Percentiles rank a stretch among this genome's conserved stretches.
phyloP scores from a whole-genome alignment of 495 filamentous ascomycete genomes.

The Hypomontagnella submonticulosa region DNA sequence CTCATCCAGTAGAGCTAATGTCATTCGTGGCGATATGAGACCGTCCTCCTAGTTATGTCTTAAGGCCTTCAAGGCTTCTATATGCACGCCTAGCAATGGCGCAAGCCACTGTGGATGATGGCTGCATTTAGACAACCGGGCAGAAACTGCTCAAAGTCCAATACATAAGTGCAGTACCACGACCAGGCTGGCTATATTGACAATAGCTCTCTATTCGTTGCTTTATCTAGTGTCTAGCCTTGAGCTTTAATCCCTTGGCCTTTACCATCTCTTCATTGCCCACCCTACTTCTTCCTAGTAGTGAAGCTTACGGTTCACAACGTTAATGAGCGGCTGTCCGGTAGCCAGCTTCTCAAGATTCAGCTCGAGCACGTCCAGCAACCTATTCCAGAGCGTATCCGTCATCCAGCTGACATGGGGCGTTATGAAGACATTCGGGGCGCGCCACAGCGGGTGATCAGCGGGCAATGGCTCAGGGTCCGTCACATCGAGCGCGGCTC shows the following conservation, averaged over 20 bases:
- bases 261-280: not conserved
- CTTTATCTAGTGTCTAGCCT: not conserved
- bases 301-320: conserved; percentile 47
- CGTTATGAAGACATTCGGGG: conserved; percentile 76
- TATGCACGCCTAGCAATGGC: no score
- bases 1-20: no score
- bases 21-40: no score
- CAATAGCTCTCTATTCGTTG: conserved; percentile 7
- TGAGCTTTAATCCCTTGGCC: not conserved
- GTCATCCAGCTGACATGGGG: conserved; percentile 80
- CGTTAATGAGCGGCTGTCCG: conserved; percentile 48
- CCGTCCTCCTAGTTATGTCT: no score
- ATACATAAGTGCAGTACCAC: not conserved
- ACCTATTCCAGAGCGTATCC: conserved; percentile 66
- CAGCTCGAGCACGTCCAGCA: conserved; percentile 62
- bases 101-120: no score
- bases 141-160: not conserved
- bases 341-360: conserved; percentile 49
- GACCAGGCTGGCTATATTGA: not conserved
- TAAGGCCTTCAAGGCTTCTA: no score
- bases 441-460: conserved; percentile 75
- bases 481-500: conserved; percentile 84
- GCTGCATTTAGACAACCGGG: no score
- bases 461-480: conserved; percentile 82
- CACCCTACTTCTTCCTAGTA: conserved; percentile 33